phyloP scores from a whole-genome alignment of 306 rosid genomes.

The Vicia sativa region DNA sequence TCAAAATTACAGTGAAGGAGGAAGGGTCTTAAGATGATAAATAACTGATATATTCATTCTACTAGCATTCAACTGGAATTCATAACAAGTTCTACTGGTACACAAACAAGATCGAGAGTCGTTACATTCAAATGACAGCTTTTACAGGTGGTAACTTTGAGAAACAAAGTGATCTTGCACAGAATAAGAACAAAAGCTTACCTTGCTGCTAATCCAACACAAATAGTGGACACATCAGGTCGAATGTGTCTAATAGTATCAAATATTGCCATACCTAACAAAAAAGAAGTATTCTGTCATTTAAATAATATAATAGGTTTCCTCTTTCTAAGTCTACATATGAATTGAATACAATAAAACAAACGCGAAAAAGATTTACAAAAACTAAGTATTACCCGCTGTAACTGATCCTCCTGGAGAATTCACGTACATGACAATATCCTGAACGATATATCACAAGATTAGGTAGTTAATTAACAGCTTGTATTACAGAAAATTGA shows the following conservation, averaged over 20 bases:
- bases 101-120: conserved; percentile 3
- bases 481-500: conserved; percentile 3
- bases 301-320: neutral
- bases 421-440: conserved; percentile 94
- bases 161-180: neutral
- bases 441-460: conserved; percentile 60
- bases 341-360: neutral
- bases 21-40: conserved; percentile 6
- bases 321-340: neutral
- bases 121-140: conserved; percentile 1
- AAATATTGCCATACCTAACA: conserved; percentile 89
- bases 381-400: conserved; percentile 62
- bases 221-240: conserved; percentile 95
- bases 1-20: neutral
- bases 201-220: conserved; percentile 99
- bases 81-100: neutral
- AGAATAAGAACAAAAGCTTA: conserved; percentile 43
- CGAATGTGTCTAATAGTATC: conserved; percentile 96
- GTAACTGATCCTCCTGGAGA: conserved; percentile 99
- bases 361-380: conserved; percentile 21
- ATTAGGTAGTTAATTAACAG: conserved; percentile 8
- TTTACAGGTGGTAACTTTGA: conserved; percentile 8
- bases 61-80: conserved; percentile 2
- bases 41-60: neutral
- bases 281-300: conserved; percentile 24